Conservation (phyloP, 148 eudicot species). For the Beta vulgaris region DNA sequence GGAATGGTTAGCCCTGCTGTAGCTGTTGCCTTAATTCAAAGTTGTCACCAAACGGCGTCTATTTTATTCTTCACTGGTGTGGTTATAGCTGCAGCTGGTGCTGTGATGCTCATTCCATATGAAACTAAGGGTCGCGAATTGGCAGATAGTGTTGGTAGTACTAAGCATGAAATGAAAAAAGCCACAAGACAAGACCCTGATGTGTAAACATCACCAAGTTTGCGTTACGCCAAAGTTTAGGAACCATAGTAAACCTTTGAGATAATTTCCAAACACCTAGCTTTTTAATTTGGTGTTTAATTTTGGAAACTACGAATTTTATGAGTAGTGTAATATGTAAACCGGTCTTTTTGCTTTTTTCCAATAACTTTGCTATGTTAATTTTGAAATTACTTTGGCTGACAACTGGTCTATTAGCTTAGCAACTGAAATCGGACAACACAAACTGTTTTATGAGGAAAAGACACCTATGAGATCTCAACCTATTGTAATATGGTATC, state of each 20-base stretch:
- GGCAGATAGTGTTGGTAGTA: slow-evolving; percentile 30
- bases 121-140: slow-evolving; percentile 73
- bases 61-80: slow-evolving; percentile 53
- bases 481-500: no score
- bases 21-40: slow-evolving; percentile 62
- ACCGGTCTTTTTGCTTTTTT: no score
- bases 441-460: no score
- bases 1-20: slow-evolving; percentile 83
- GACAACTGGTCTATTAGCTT: no score
- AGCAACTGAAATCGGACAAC: no score
- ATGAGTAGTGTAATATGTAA: no score
- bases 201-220: not conserved
- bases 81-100: slow-evolving; percentile 43
- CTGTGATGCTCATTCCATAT: slow-evolving; percentile 57
- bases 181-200: not conserved
- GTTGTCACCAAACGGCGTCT: slow-evolving; percentile 62
- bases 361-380: no score
- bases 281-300: not conserved
- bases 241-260: not conserved
- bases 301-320: no score
- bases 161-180: not conserved
- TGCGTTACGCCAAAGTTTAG: not conserved
- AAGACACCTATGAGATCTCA: no score
- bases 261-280: not conserved
- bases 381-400: no score